These are phyloP conservation scores for Citrullus amarus DNA, from an alignment of 306 rosid genomes.

Conservation along the genomic window DNA sequence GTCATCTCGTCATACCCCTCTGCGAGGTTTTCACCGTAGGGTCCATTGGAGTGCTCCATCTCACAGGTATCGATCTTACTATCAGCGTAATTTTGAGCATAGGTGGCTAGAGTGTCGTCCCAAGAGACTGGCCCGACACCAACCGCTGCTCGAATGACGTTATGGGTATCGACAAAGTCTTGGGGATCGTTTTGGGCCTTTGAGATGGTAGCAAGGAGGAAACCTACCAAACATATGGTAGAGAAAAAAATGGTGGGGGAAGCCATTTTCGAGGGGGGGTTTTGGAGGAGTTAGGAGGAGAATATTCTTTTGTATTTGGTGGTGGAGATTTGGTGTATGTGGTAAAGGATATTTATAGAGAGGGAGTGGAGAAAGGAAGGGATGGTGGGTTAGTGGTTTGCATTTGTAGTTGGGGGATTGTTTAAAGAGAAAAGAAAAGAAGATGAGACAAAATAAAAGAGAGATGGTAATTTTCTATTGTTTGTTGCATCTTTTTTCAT, in stretches of 20 bases:
- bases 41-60: conserved; percentile 24
- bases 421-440: neutral
- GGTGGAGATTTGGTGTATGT: neutral
- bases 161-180: conserved; percentile 7
- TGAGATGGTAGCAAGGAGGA: neutral
- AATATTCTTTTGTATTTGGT: neutral
- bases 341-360: neutral
- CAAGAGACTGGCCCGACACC: conserved; percentile 1
- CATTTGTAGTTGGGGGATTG: neutral
- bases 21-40: conserved; percentile 24
- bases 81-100: conserved; percentile 14
- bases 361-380: neutral
- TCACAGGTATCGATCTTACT: conserved; percentile 6
- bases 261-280: neutral
- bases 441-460: neutral
- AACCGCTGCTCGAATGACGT: neutral
- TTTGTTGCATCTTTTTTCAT: neutral
- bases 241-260: neutral
- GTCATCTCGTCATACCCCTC: neutral
- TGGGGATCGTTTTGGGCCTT: neutral
- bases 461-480: neutral
- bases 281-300: neutral
- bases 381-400: conserved; percentile 1
- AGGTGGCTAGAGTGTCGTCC: conserved; percentile 4
- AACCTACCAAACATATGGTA: neutral